phyloP scores from a whole-genome alignment of 352 stramenopile species.

The Thalassiosira gravida region DNA sequence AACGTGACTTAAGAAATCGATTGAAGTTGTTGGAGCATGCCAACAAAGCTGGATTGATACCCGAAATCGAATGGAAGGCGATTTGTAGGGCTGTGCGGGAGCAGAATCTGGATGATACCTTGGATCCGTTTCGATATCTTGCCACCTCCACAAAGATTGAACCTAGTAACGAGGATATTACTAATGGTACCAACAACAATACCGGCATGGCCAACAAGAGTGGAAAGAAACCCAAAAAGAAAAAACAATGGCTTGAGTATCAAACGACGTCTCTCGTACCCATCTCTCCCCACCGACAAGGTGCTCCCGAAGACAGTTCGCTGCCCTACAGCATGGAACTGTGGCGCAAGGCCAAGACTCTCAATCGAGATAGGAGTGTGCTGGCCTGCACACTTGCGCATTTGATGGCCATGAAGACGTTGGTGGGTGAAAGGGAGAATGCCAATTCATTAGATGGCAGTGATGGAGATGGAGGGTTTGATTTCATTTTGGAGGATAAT shows the following conservation, averaged over 20 bases:
- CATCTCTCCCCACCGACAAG: constrained; percentile 48
- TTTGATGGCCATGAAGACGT: constrained; percentile 79
- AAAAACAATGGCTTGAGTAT: constrained; percentile 20
- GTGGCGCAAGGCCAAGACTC: constrained; percentile 78
- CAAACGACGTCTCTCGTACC: constrained; percentile 57
- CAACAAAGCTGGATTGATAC: constrained; percentile 70
- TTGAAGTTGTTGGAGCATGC: constrained; percentile 62
- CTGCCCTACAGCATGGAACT: constrained; percentile 80
- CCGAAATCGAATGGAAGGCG: constrained; percentile 64
- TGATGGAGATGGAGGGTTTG: constrained; percentile 51
- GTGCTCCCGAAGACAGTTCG: constrained; percentile 56
- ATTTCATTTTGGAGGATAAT: constrained; percentile 87
- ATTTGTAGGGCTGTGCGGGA: constrained; percentile 50
- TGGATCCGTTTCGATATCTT: constrained; percentile 57
- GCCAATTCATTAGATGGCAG: constrained; percentile 14
- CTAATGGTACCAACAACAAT: constrained; percentile 11
- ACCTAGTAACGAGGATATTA: not conserved
- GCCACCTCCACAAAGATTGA: constrained; percentile 9
- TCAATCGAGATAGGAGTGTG: constrained; percentile 79
- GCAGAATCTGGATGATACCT: constrained; percentile 21
- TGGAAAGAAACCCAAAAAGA: constrained; percentile 47
- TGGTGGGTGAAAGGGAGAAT: constrained; percentile 33
- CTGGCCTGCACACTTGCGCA: constrained; percentile 81
- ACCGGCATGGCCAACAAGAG: constrained; percentile 37
- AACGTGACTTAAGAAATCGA: constrained; percentile 67